A percentile compares a stretch with the other conserved stretches of the same genome.
phyloP scores from a whole-genome alignment of 345 rosid genomes.

The Reutealis trisperma region DNA sequence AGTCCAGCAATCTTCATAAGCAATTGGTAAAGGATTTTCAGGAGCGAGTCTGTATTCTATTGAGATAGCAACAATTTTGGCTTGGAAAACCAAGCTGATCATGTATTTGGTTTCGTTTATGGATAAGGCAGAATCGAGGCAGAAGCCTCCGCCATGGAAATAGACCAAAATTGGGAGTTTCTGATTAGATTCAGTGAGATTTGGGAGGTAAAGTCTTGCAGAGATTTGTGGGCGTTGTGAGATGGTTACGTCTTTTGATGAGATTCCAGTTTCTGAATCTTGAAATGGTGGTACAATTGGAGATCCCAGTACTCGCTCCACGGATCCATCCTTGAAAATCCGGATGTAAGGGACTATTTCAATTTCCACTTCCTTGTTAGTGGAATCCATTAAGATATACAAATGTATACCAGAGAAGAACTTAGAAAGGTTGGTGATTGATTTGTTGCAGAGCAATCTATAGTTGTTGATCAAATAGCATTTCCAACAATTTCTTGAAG shows the following conservation, averaged over 20 bases:
- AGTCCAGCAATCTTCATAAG: constrained; percentile 47
- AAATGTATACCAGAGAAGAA: too few relatives aligned
- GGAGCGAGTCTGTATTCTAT: constrained; percentile 54
- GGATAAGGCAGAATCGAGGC: constrained; percentile 44
- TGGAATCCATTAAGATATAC: constrained; percentile 4
- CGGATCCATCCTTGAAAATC: constrained; percentile 42
- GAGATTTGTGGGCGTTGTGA: constrained; percentile 28
- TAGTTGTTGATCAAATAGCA: too few relatives aligned
- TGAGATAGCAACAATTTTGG: constrained; percentile 37
- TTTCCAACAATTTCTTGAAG: too few relatives aligned
- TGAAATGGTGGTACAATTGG: constrained; percentile 26
- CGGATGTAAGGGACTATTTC: constrained; percentile 29
- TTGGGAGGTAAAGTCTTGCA: constrained; percentile 48
- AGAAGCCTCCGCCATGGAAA: constrained; percentile 49
- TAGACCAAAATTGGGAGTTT: constrained; percentile 45
- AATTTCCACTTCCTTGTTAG: constrained; percentile 20
- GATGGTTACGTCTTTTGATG: constrained; percentile 30
- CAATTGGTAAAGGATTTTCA: constrained; percentile 40
- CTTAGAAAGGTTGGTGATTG: too few relatives aligned
- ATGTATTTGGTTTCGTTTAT: constrained; percentile 19
- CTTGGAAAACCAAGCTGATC: constrained; percentile 29
- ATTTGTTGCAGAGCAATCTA: background rate
- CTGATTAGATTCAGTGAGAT: background rate
- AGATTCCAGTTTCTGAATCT: constrained; percentile 38
- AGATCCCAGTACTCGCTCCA: constrained; percentile 27